Conservation (phyloP, 306 rosid species). For the Elaeagnus macrophylla region DNA sequence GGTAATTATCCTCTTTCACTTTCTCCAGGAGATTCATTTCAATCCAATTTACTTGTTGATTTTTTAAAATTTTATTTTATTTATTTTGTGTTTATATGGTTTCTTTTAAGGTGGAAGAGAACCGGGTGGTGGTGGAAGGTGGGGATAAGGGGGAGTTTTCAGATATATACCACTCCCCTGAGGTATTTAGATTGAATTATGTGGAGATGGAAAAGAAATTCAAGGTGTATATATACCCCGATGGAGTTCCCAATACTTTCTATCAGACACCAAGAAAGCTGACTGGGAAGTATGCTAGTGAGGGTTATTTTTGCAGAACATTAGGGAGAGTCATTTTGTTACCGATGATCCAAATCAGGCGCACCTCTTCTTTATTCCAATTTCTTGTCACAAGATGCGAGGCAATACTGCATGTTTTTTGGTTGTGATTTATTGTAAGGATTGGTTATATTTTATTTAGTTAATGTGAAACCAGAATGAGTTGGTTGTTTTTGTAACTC, state of each 20-base stretch:
- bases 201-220: conserved; percentile 74
- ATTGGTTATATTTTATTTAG: conserved; percentile 1
- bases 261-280: conserved; percentile 95
- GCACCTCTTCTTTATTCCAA: conserved; percentile 79
- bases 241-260: conserved; percentile 84
- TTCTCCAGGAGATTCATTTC: too few relatives aligned
- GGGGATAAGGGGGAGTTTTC: conserved; percentile 18
- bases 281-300: conserved; percentile 87
- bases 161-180: conserved; percentile 62
- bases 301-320: conserved; percentile 93
- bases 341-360: conserved; percentile 81
- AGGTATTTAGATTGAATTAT: conserved; percentile 55
- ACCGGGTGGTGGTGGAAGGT: conserved; percentile 2
- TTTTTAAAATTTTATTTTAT: background rate
- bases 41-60: too few relatives aligned
- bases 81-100: conserved; percentile 16
- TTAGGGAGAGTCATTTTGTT: conserved; percentile 66
- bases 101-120: conserved; percentile 19
- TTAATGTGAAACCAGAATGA: background rate
- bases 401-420: conserved; percentile 41
- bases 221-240: conserved; percentile 84
- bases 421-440: background rate
- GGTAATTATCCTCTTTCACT: too few relatives aligned
- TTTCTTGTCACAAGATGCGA: conserved; percentile 95
- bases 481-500: conserved; percentile 6